phyloP scores from a whole-genome alignment of 169 alveolate genomes.

The Eimeria maxima region DNA sequence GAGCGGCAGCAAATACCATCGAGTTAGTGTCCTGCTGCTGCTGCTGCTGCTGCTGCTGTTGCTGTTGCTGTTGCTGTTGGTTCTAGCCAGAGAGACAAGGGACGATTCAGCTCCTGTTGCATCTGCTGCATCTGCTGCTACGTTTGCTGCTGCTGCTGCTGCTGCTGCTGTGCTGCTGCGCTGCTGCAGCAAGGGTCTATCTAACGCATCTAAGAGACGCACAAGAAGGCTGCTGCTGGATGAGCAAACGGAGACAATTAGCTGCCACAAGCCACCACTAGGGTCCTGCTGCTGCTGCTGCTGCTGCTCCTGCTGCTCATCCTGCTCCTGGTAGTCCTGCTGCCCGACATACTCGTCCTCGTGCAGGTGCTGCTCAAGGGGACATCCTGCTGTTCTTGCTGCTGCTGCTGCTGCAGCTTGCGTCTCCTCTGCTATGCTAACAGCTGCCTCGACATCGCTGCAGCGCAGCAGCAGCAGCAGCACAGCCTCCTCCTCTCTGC shows the following conservation, averaged over 20 bases:
- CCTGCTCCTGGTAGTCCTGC: not conserved
- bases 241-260: constrained; percentile 8
- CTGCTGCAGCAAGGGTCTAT: not conserved
- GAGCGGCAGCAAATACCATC: constrained; percentile 13
- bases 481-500: constrained; percentile 10
- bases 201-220: not conserved
- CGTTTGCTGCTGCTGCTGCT: constrained; percentile 7
- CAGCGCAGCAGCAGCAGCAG: constrained; percentile 55
- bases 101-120: constrained; percentile 18
- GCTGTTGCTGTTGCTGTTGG: constrained; percentile 34
- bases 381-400: too few relatives aligned
- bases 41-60: constrained; percentile 41
- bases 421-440: not conserved
- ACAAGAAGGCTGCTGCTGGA: not conserved
- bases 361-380: too few relatives aligned
- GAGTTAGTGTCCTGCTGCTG: constrained; percentile 1
- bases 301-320: constrained; percentile 40
- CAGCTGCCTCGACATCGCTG: constrained; percentile 23
- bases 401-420: not conserved
- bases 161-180: not conserved
- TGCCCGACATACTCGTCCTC: too few relatives aligned
- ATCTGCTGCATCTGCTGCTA: not conserved
- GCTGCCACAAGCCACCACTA: not conserved
- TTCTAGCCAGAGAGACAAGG: too few relatives aligned
- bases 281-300: constrained; percentile 22